Percentiles rank a stretch among this genome's conserved stretches.
These are phyloP conservation scores for Pichia sp. DNA, from an alignment of 1,139 yeast species.

Conservation along the genomic window DNA sequence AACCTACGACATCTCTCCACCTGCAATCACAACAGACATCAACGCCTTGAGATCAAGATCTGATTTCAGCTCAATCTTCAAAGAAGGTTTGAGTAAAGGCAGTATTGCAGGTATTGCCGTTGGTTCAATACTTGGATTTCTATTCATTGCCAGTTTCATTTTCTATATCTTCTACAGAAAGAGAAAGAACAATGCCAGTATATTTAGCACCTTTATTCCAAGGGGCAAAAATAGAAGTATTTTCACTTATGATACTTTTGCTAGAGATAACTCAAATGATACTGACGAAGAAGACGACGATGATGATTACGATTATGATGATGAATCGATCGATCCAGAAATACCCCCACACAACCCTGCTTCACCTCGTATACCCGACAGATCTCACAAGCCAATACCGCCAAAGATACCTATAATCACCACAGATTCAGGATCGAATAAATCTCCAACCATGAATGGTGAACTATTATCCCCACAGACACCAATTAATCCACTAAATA, in stretches of 20 bases:
- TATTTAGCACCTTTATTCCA: too few relatives aligned
- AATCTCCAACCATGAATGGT: background rate
- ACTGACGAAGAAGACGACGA: background rate
- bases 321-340: background rate
- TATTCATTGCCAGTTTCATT: conserved; percentile 28
- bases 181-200: conserved; percentile 6
- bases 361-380: background rate
- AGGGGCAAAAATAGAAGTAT: too few relatives aligned
- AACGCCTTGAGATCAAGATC: conserved; percentile 20
- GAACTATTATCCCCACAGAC: background rate
- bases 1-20: conserved; percentile 26
- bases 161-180: conserved; percentile 22
- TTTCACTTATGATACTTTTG: too few relatives aligned
- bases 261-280: background rate
- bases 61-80: conserved; percentile 5
- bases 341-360: too few relatives aligned
- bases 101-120: conserved; percentile 45
- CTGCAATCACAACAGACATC: conserved; percentile 30
- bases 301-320: background rate
- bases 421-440: conserved; percentile 9
- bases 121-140: conserved; percentile 41
- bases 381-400: background rate
- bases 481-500: background rate
- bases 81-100: conserved; percentile 27
- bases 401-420: conserved; percentile 10